These are phyloP conservation scores for Thermothelomyces thermophilus DNA, from an alignment of 2,329 filamentous ascomycete species.

Conservation along the genomic window DNA sequence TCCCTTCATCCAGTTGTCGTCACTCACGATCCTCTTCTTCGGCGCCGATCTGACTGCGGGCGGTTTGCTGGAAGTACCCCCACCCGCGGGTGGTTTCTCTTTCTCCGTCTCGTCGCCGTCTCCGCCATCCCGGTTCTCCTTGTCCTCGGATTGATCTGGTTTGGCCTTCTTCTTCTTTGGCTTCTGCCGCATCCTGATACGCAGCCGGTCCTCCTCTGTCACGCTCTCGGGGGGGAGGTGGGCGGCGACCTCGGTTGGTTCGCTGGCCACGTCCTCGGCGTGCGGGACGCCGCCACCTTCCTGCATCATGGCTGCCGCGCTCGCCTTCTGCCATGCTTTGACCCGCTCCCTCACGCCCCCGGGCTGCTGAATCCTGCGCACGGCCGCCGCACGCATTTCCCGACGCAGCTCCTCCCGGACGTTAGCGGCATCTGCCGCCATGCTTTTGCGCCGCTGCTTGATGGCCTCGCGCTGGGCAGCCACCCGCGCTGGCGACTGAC, in stretches of 20 bases:
- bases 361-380: constrained; percentile 53
- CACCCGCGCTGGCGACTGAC: constrained; percentile 49
- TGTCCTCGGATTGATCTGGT: constrained; percentile 27
- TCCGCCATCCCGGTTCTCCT: constrained; percentile 22
- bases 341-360: constrained; percentile 71
- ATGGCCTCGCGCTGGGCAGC: constrained; percentile 34
- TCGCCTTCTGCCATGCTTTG: constrained; percentile 76
- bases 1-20: constrained; percentile 75
- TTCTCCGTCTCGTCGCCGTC: constrained; percentile 21
- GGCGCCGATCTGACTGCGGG: constrained; percentile 53
- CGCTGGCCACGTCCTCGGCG: constrained; percentile 46
- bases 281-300: constrained; percentile 35
- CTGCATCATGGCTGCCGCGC: constrained; percentile 54
- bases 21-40: constrained; percentile 87
- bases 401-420: constrained; percentile 48
- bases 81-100: constrained; percentile 19
- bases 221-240: constrained; percentile 55
- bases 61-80: constrained; percentile 30
- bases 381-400: constrained; percentile 54
- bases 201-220: constrained; percentile 53
- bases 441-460: constrained; percentile 48
- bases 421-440: constrained; percentile 41
- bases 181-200: constrained; percentile 49
- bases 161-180: constrained; percentile 32
- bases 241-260: constrained; percentile 56